phyloP scores from a whole-genome alignment of 1,139 yeast genomes.

The Pichia sp. region DNA sequence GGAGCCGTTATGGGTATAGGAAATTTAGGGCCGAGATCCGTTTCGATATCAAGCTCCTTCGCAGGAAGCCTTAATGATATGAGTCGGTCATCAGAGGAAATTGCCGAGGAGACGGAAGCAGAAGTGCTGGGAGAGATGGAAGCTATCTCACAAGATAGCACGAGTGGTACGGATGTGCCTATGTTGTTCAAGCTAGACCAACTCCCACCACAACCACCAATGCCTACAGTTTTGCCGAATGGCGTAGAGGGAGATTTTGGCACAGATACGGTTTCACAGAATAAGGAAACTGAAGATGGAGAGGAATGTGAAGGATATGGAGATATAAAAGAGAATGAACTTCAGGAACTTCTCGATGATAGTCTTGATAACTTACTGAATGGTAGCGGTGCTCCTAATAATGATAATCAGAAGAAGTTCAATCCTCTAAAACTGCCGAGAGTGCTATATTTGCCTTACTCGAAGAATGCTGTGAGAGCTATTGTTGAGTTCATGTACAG shows the following conservation, averaged over 20 bases:
- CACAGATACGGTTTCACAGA: background rate
- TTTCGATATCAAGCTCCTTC: no score
- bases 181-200: conserved; percentile 4
- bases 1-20: no score
- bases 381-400: background rate
- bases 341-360: background rate
- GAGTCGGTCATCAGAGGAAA: no score
- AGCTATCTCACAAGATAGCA: no score
- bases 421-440: conserved; percentile 41
- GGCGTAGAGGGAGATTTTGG: conserved; percentile 3
- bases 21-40: no score
- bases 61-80: no score
- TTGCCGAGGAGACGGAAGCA: no score
- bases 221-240: conserved; percentile 31
- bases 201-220: conserved; percentile 34
- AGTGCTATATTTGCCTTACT: conserved; percentile 58
- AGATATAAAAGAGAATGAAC: background rate
- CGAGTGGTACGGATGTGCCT: no score
- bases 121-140: no score
- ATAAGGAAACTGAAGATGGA: background rate
- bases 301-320: background rate
- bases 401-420: conserved; percentile 2
- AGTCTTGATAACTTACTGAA: conserved; percentile 3
- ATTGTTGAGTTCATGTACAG: conserved; percentile 68
- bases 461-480: conserved; percentile 53